Percentiles rank a stretch among this genome's conserved stretches.
Conservation (phyloP, 345 rosid genomes). For the Sisymbrium altissimum region DNA sequence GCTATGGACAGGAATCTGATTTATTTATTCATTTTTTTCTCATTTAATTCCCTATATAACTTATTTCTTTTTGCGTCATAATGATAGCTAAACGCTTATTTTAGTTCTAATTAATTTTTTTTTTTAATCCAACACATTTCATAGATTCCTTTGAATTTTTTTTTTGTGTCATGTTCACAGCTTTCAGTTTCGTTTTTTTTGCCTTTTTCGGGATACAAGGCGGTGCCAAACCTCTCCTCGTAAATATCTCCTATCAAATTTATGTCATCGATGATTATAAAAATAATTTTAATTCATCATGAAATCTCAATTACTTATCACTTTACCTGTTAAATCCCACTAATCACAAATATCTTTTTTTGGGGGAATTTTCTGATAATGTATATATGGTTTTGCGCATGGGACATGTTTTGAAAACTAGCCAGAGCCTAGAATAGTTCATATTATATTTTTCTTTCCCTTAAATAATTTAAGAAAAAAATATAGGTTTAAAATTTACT, state of each 20-base stretch:
- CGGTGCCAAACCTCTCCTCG: conserved; percentile 28
- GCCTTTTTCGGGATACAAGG: conserved; percentile 7
- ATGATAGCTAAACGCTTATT: conserved; percentile 9
- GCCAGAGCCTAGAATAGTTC: neutral
- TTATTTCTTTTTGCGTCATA: neutral
- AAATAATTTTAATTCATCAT: neutral
- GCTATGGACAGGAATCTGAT: neutral
- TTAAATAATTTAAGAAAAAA: neutral
- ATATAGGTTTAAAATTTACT: neutral
- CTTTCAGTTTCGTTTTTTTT: conserved; percentile 17
- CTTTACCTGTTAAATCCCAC: neutral
- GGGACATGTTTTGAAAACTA: neutral
- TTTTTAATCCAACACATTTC: neutral
- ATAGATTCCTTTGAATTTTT: neutral
- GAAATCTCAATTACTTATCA: neutral
- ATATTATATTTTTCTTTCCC: neutral
- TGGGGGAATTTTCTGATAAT: neutral
- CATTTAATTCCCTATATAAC: neutral
- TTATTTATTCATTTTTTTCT: neutral
- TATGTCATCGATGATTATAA: conserved; percentile 11
- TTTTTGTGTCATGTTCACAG: neutral
- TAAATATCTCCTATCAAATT: conserved; percentile 4
- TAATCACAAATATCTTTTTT: neutral
- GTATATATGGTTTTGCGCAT: neutral
- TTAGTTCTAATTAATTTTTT: neutral